Conservation (phyloP, 441 rosid genomes). For the Populus hybrid region DNA sequence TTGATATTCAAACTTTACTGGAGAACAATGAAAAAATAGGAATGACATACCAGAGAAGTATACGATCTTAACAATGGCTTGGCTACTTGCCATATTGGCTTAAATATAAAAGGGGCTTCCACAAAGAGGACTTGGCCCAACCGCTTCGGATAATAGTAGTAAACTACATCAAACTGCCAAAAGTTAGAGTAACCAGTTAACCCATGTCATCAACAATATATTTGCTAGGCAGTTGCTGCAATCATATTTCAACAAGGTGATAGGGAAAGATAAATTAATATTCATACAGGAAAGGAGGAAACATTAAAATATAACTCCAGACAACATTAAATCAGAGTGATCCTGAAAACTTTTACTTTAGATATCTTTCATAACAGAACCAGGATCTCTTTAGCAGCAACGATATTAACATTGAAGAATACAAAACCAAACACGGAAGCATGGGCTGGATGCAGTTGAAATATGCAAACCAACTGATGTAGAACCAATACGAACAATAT, state of each 20-base stretch:
- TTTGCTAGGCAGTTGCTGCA: slow-evolving; percentile 7
- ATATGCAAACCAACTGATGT: background rate
- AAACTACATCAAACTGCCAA: slow-evolving; percentile 85
- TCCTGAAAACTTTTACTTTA: background rate
- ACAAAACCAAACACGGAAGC: background rate
- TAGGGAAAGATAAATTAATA: slow-evolving; percentile 1
- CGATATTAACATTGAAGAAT: background rate
- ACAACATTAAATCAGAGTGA: background rate
- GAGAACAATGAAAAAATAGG: background rate
- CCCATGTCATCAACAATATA: slow-evolving; percentile 2
- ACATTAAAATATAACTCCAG: background rate
- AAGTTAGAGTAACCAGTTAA: slow-evolving; percentile 14
- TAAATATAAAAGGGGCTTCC: slow-evolving; percentile 86
- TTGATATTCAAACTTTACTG: background rate
- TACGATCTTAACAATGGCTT: slow-evolving; percentile 76
- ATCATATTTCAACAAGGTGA: background rate
- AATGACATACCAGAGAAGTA: slow-evolving; percentile 75
- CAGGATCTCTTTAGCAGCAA: background rate
- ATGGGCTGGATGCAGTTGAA: background rate
- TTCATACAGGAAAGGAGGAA: background rate
- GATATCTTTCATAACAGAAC: slow-evolving; percentile 1
- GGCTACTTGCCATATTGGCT: slow-evolving; percentile 79
- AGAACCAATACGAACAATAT: too few species aligned
- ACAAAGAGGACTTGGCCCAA: slow-evolving; percentile 84
- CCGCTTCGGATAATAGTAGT: slow-evolving; percentile 88